Conservation (phyloP, 208 protist species). For the Crithidia expoeki region DNA sequence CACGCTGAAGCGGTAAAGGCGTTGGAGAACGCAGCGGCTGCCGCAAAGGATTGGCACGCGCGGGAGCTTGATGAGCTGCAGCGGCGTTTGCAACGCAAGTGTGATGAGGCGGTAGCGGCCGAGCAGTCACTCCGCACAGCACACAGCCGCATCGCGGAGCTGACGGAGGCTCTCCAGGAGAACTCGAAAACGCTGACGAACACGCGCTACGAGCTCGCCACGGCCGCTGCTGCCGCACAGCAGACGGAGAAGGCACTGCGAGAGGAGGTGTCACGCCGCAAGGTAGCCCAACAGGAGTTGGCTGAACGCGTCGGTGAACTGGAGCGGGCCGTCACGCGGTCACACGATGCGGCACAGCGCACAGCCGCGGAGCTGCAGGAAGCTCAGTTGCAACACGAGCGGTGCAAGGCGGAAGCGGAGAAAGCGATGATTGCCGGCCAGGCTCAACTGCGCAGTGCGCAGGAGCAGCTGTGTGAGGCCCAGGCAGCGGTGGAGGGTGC, state of each 20-base stretch:
- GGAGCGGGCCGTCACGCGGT: slow-evolving; percentile 20
- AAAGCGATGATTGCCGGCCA: slow-evolving; percentile 21
- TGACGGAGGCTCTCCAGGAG: slow-evolving; percentile 30
- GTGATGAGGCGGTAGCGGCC: slow-evolving; percentile 24
- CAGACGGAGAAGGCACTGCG: slow-evolving; percentile 28
- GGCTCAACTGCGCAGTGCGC: slow-evolving; percentile 26
- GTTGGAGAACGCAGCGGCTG: slow-evolving; percentile 15
- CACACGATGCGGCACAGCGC: slow-evolving; percentile 19
- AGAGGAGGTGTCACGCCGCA: slow-evolving; percentile 25
- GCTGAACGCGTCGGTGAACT: slow-evolving; percentile 31
- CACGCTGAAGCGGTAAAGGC: slow-evolving; percentile 25
- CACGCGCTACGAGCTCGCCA: slow-evolving; percentile 19
- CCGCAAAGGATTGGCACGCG: slow-evolving; percentile 14
- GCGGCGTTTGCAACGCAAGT: slow-evolving; percentile 12
- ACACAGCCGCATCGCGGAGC: slow-evolving; percentile 21
- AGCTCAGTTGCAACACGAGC: slow-evolving; percentile 18
- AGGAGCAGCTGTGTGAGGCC: slow-evolving; percentile 36
- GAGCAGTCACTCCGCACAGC: slow-evolving; percentile 20
- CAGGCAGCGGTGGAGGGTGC: slow-evolving; percentile 30
- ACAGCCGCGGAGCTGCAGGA: slow-evolving; percentile 26
- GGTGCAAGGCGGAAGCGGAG: slow-evolving; percentile 30
- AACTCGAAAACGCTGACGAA: slow-evolving; percentile 23
- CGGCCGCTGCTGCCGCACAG: slow-evolving; percentile 9
- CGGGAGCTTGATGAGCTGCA: slow-evolving; percentile 19
- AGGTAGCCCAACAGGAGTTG: slow-evolving; percentile 12